phyloP scores from a whole-genome alignment of 2,329 filamentous ascomycete species.

The Aspergillus tubingensis region DNA sequence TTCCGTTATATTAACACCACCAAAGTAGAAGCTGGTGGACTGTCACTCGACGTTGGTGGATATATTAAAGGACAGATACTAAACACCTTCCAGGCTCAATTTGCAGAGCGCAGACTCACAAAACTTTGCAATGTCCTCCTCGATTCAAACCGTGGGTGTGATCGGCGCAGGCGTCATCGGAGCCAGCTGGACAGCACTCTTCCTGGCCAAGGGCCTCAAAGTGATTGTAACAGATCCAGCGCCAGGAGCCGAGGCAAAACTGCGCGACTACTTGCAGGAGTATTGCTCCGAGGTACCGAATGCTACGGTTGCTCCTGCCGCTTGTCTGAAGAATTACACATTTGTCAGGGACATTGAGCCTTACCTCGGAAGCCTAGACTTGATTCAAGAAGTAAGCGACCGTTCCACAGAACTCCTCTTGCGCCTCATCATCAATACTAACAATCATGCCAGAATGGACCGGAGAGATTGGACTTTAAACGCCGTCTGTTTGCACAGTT shows the following conservation, averaged over 20 bases:
- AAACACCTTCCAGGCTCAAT: too few species aligned
- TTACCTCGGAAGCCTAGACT: background rate
- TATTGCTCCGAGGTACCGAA: background rate
- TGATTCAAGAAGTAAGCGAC: background rate
- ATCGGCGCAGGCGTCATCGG: slow-evolving; percentile 45
- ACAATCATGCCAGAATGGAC: background rate
- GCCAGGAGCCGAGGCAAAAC: slow-evolving; percentile 34
- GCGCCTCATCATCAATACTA: background rate
- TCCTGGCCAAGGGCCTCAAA: slow-evolving; percentile 40
- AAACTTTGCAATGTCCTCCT: background rate
- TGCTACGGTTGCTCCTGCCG: background rate
- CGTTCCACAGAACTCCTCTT: too few species aligned
- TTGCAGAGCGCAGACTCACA: too few species aligned
- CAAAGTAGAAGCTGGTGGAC: too few species aligned
- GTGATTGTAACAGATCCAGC: slow-evolving; percentile 49
- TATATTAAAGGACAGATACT: too few species aligned
- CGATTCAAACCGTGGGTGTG: slow-evolving; percentile 34
- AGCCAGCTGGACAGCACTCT: slow-evolving; percentile 46
- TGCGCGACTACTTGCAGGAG: slow-evolving; percentile 25
- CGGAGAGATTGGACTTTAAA: slow-evolving; percentile 17
- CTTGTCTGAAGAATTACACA: background rate
- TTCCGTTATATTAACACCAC: background rate
- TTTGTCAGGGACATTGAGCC: background rate
- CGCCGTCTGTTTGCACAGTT: slow-evolving; percentile 19
- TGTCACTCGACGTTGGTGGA: too few species aligned